A percentile compares a stretch with the other conserved stretches of the same genome.
phyloP scores from a whole-genome alignment of 129 eudicot species.

The Escallonia herrerae region DNA sequence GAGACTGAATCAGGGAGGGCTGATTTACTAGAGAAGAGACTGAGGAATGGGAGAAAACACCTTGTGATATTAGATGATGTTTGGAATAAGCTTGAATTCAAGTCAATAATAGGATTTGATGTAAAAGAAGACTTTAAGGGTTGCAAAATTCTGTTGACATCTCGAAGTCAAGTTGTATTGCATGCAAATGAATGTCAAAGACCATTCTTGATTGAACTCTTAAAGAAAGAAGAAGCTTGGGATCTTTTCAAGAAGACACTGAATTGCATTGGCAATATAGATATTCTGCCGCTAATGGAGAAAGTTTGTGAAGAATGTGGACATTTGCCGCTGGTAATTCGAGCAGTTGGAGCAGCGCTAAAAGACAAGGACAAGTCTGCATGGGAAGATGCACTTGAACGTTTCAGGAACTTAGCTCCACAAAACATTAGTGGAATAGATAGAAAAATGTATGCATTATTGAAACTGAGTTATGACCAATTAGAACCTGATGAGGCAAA shows the following conservation, averaged over 20 bases:
- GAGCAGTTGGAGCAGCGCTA: constrained; percentile 10
- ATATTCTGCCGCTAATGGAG: not conserved
- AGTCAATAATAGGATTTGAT: constrained; percentile 12
- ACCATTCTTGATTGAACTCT: not conserved
- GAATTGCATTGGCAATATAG: not conserved
- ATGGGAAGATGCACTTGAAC: constrained; percentile 3
- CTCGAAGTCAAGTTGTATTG: constrained; percentile 7
- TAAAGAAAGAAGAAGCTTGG: constrained; percentile 17
- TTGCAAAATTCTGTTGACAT: constrained; percentile 13
- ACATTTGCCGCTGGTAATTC: constrained; percentile 22
- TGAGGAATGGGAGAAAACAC: not conserved
- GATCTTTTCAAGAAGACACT: constrained; percentile 7
- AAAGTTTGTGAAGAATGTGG: constrained; percentile 17
- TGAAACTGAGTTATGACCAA: constrained; percentile 9
- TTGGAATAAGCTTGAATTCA: constrained; percentile 13
- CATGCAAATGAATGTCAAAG: not conserved
- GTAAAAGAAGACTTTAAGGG: not conserved
- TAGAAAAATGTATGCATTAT: not conserved
- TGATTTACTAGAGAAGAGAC: not conserved
- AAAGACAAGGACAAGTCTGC: not conserved
- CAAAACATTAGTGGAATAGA: not conserved
- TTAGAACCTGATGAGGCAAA: constrained; percentile 4
- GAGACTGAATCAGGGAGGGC: not conserved
- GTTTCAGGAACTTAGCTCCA: not conserved
- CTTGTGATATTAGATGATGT: constrained; percentile 26